These are phyloP conservation scores for Trichosanthes cucumerina DNA, from an alignment of 306 rosid genomes.

Conservation along the genomic window DNA sequence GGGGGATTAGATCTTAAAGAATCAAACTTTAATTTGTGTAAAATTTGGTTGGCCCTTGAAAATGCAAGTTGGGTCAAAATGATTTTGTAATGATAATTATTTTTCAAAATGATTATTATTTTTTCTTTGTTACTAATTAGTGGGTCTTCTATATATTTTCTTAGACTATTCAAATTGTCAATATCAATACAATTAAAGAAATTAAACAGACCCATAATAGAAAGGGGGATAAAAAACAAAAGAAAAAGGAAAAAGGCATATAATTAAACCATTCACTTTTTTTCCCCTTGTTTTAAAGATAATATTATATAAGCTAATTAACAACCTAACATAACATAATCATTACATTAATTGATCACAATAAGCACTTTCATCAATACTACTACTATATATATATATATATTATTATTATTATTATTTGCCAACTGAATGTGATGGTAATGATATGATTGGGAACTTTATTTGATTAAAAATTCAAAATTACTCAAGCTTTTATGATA, in stretches of 20 bases:
- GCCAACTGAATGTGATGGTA: not conserved
- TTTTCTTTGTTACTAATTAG: not conserved
- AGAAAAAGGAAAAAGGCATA: not conserved
- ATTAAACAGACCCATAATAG: not conserved
- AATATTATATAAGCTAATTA: not conserved
- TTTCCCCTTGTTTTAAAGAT: not conserved
- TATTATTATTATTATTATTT: not conserved
- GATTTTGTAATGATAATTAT: not conserved
- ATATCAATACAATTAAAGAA: not conserved
- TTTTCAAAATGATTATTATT: not conserved
- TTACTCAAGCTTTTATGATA: not conserved
- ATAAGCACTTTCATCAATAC: not conserved
- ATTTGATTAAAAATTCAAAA: not conserved
- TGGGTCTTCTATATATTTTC: not conserved
- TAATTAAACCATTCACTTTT: not conserved
- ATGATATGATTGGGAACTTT: not conserved
- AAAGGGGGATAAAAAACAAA: not conserved
- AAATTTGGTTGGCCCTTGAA: slow-evolving; percentile 5
- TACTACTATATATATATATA: too few relatives aligned
- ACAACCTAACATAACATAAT: not conserved
- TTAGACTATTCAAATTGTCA: not conserved
- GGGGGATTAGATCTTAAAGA: not conserved
- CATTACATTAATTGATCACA: not conserved
- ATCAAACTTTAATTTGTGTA: not conserved
- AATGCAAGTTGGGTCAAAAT: not conserved